These are phyloP conservation scores for Leccinellum rugosiceps DNA, from an alignment of 768 basidiomycete genomes.

Conservation along the genomic window DNA sequence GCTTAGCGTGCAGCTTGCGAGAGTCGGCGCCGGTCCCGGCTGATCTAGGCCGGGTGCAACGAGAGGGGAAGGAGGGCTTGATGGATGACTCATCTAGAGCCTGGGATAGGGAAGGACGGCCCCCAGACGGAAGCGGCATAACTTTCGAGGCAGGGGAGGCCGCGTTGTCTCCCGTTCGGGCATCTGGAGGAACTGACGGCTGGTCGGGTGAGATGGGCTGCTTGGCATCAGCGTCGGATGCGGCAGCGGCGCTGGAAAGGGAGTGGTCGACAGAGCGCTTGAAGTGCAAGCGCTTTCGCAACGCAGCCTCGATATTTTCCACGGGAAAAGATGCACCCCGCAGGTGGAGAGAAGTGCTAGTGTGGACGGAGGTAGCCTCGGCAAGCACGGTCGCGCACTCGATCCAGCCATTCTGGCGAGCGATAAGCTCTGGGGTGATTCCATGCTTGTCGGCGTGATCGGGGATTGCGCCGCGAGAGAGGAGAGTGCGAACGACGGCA, in stretches of 20 bases:
- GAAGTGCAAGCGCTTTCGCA: slow-evolving; percentile 56
- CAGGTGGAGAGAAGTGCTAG: slow-evolving; percentile 10
- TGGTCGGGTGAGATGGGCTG: slow-evolving; percentile 17
- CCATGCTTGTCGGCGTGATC: slow-evolving; percentile 88
- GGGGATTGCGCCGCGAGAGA: slow-evolving; percentile 81
- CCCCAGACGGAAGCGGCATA: slow-evolving; percentile 33
- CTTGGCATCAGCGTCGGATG: slow-evolving; percentile 28
- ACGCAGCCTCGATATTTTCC: slow-evolving; percentile 29
- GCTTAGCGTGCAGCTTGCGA: slow-evolving; percentile 60
- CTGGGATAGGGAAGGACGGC: slow-evolving; percentile 71
- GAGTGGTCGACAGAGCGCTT: slow-evolving; percentile 80
- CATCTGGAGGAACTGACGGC: slow-evolving; percentile 5
- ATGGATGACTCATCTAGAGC: slow-evolving; percentile 36
- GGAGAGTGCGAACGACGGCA: slow-evolving; percentile 70
- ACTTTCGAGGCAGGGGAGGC: not conserved
- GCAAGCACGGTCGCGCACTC: slow-evolving; percentile 72
- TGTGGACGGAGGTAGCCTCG: slow-evolving; percentile 48
- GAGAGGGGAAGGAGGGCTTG: slow-evolving; percentile 29
- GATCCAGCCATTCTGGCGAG: slow-evolving; percentile 74
- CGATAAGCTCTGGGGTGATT: slow-evolving; percentile 80
- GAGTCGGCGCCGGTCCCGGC: slow-evolving; percentile 67
- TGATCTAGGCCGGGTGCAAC: slow-evolving; percentile 61
- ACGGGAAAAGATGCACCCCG: slow-evolving; percentile 25
- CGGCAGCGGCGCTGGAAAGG: slow-evolving; percentile 41
- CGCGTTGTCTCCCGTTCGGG: slow-evolving; percentile 2